Percentiles rank a stretch among this genome's conserved stretches.
Conservation (phyloP, 441 rosid species). For the Croton setiger region DNA sequence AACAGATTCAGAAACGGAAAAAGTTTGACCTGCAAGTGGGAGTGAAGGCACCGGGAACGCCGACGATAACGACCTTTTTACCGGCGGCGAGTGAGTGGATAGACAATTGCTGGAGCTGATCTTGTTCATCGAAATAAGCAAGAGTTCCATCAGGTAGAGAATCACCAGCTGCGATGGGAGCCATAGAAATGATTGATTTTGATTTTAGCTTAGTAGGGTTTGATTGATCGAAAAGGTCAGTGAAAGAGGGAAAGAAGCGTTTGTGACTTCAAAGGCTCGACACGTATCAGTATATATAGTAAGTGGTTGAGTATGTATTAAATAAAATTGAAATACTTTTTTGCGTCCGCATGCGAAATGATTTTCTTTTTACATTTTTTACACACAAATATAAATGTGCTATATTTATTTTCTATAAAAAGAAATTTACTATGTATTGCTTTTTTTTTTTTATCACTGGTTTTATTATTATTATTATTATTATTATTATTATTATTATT, state of each 20-base stretch:
- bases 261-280: rapidly evolving
- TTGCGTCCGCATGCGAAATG: slow-evolving; percentile 25
- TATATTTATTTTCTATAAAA: too few relatives aligned
- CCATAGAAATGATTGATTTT: slow-evolving; percentile 50
- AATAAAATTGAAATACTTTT: slow-evolving; percentile 12
- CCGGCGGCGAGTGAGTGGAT: slow-evolving; percentile 79
- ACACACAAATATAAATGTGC: too few relatives aligned
- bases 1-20: neutral
- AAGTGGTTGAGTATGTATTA: neutral
- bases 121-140: slow-evolving; percentile 73
- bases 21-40: slow-evolving; percentile 81
- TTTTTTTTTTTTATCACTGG: too few relatives aligned
- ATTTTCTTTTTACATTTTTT: too few relatives aligned
- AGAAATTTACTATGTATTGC: too few relatives aligned
- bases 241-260: neutral
- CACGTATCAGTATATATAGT: neutral
- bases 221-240: neutral
- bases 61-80: slow-evolving; percentile 73
- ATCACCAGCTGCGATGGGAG: slow-evolving; percentile 74
- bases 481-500: too few relatives aligned
- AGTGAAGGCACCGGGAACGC: slow-evolving; percentile 97
- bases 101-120: slow-evolving; percentile 68
- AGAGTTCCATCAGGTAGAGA: slow-evolving; percentile 75
- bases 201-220: neutral
- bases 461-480: too few relatives aligned